A percentile compares a stretch with the other conserved stretches of the same genome.
Conservation (phyloP, 306 rosid species). For the Pachyrhizus erosus region DNA sequence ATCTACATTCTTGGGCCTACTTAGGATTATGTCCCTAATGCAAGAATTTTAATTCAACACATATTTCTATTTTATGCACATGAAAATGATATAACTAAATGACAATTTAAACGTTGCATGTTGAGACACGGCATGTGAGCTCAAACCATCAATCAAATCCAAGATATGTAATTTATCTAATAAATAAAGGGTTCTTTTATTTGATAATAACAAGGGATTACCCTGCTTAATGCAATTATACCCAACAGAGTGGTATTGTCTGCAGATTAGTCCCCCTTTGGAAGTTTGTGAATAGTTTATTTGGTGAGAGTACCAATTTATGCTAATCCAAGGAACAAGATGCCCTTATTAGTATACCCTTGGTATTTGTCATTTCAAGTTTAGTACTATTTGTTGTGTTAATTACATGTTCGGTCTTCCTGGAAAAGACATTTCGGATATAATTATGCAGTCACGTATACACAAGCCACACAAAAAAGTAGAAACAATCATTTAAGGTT, state of each 20-base stretch:
- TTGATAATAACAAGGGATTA: constrained; percentile 30
- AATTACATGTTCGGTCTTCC: constrained; percentile 19
- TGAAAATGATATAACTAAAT: constrained; percentile 48
- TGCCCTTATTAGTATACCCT: not conserved
- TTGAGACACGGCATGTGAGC: constrained; percentile 69
- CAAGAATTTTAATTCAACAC: constrained; percentile 30
- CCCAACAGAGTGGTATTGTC: constrained; percentile 35
- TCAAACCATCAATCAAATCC: constrained; percentile 48
- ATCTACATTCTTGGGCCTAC: constrained; percentile 43
- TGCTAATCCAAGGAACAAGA: constrained; percentile 34
- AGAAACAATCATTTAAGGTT: constrained; percentile 24
- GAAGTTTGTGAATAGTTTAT: constrained; percentile 33
- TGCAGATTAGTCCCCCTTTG: constrained; percentile 36
- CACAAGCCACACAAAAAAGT: constrained; percentile 5
- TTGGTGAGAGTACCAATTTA: constrained; percentile 27
- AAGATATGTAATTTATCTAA: constrained; percentile 39
- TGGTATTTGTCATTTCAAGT: constrained; percentile 20
- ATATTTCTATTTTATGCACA: constrained; percentile 42
- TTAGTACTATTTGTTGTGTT: not conserved
- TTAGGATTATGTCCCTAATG: constrained; percentile 26
- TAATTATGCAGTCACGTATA: constrained; percentile 13
- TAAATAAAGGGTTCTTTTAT: constrained; percentile 43
- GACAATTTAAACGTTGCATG: constrained; percentile 45
- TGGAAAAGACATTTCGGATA: constrained; percentile 3
- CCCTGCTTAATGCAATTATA: constrained; percentile 40